These are phyloP conservation scores for Helichrysum umbraculigerum DNA, from an alignment of 129 eudicot genomes.

Conservation along the genomic window DNA sequence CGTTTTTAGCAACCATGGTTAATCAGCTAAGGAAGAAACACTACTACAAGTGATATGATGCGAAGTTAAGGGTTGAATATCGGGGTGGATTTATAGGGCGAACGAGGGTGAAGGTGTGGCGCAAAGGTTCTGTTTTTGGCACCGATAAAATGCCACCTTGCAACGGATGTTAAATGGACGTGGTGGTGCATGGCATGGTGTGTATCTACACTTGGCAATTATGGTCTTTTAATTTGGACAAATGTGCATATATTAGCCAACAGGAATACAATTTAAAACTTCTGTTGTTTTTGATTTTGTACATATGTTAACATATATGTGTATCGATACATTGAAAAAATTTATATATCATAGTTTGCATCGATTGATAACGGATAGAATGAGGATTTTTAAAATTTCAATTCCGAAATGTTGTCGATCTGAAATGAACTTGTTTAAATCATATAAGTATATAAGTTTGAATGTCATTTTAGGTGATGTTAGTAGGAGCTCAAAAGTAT, in stretches of 20 bases:
- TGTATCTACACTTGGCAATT: conserved; percentile 26
- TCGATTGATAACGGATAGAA: too few species aligned
- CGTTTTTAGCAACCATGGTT: conserved; percentile 43
- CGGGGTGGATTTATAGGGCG: conserved; percentile 20
- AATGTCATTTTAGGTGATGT: too few species aligned
- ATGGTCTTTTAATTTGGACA: conserved; percentile 22
- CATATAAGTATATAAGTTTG: too few species aligned
- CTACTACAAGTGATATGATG: background rate
- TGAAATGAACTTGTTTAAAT: too few species aligned
- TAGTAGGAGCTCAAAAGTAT: too few species aligned
- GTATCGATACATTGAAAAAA: too few species aligned
- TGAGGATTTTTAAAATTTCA: background rate
- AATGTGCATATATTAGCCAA: conserved; percentile 15
- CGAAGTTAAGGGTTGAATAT: background rate
- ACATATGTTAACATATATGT: background rate
- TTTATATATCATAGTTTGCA: too few species aligned
- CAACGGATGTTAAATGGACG: conserved; percentile 30
- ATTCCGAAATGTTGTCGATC: too few species aligned
- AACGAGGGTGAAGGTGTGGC: conserved; percentile 31
- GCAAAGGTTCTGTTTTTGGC: conserved; percentile 33
- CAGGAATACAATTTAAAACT: background rate
- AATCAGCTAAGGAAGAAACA: background rate
- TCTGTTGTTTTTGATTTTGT: background rate
- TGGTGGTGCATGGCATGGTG: conserved; percentile 29
- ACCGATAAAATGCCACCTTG: conserved; percentile 31